Evolutionary conservation across 139 green algal species (phyloP), one percentile per base, ranked within the genome.

Genomic region (Trebouxia sp.): DNA sequence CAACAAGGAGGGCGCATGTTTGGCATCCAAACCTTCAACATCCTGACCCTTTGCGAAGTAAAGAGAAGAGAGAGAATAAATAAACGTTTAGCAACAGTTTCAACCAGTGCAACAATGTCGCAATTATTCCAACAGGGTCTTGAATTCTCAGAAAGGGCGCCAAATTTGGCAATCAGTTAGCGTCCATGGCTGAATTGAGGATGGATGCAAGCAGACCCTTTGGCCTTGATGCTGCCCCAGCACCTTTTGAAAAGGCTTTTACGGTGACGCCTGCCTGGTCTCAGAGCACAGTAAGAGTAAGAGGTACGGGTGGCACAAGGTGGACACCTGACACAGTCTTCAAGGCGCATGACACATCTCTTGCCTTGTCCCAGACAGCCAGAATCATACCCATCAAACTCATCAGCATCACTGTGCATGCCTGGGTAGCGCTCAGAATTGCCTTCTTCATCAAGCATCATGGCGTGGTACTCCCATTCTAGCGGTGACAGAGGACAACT

Each of bases 321-420:
- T 11, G n/a, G 26, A 15, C 62, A 72, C 32, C 14, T 72, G 32
- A 72, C 35, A n/a, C 62, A 72, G 32, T 72, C 11, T 35, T 72
- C 62, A 45, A 45, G 14, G 11, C 62, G 15, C 12, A 5, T 35
- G n/a, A 22, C 32, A 43, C 62, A 72, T 12, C 62, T 72, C 14
- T 28, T 26, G 37, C 10, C 6, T 17, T 72, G 32, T 35, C 62
- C 62, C 12, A 42, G 6, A 72, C 62, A 72, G 10, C 55, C 55
- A 39, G 55, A 39, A 8, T 35, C 62, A 45, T 26, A 15, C n/a
- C 62, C 62, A 41, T 72, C 62, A 72, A 72, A 72, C 62, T 72
- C 62, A 35, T 43, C 32, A 45, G 62, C 62, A 72, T 72, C 62
- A 72, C 35, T 72, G 35, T 17, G 37, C 62, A 72, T 72, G 12